Percentiles rank a stretch among this genome's conserved stretches.
Evolutionary conservation across 2,329 filamentous ascomycete species (phyloP).

Genomic region (Aspergillus aculeatinus): DNA sequence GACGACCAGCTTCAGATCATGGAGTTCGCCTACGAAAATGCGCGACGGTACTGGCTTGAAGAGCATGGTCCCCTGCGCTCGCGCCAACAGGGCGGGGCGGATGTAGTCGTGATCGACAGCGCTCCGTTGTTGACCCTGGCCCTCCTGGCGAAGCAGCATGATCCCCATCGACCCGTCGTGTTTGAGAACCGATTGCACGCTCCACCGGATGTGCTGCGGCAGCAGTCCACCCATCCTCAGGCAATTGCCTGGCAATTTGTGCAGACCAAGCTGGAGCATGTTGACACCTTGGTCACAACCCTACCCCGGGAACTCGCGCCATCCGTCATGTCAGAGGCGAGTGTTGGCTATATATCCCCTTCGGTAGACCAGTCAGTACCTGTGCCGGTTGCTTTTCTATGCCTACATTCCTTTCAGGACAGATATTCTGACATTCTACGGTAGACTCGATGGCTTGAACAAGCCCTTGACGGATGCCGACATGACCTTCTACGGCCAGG

Average conservation of each 20-base stretch:
- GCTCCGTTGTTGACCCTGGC: constrained; percentile 77
- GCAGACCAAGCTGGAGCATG: constrained; percentile 65
- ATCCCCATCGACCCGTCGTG: constrained; percentile 70
- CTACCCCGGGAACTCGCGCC: constrained; percentile 73
- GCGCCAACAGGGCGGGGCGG: constrained; percentile 66
- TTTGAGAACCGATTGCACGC: constrained; percentile 80
- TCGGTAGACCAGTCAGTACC: constrained; percentile 70
- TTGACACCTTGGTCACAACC: constrained; percentile 79
- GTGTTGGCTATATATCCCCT: constrained; percentile 70
- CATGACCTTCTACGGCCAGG: constrained; percentile 11
- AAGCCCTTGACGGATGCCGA: constrained; percentile 64
- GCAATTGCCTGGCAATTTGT: constrained; percentile 71
- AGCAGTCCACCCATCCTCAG: constrained; percentile 59
- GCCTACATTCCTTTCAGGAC: background rate
- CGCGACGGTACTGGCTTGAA: constrained; percentile 68
- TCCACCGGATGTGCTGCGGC: constrained; percentile 65
- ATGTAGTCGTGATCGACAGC: constrained; percentile 74
- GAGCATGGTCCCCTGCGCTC: constrained; percentile 64
- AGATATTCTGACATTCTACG: constrained; percentile 10
- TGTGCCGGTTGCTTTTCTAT: background rate
- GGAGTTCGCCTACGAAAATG: constrained; percentile 70
- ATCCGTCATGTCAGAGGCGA: constrained; percentile 59
- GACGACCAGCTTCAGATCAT: constrained; percentile 62
- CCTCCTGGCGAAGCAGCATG: constrained; percentile 66
- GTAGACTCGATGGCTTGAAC: constrained; percentile 70